Evolutionary conservation across 176 grass and related monocot genomes (phyloP).

Genomic region (Triticum timopheevii): DNA sequence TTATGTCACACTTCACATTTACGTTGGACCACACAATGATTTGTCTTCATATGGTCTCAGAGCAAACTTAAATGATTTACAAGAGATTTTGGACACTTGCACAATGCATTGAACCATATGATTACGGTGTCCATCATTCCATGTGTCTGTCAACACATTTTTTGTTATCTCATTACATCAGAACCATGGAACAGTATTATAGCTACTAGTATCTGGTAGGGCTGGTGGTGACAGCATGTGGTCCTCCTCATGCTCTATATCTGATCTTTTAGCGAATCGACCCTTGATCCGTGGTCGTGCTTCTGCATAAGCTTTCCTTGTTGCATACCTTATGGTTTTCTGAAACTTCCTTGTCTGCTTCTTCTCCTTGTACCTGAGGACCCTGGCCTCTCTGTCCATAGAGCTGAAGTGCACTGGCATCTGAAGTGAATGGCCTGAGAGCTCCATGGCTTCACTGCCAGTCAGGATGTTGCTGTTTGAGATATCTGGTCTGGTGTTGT

Average conservation of each 20-base stretch:
- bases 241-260: constrained; percentile 42
- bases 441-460: not conserved
- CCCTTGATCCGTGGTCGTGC: constrained; percentile 58
- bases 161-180: constrained; percentile 23
- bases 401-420: constrained; percentile 36
- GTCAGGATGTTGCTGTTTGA: constrained; percentile 36
- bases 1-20: not conserved
- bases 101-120: constrained; percentile 1
- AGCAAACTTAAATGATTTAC: not conserved
- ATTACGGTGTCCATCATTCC: not conserved
- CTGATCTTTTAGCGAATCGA: constrained; percentile 62
- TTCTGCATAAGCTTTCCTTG: constrained; percentile 63
- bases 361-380: constrained; percentile 66
- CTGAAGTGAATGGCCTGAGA: constrained; percentile 19
- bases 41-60: not conserved
- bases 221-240: constrained; percentile 31
- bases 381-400: constrained; percentile 50
- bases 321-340: constrained; percentile 57
- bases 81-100: not conserved
- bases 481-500: constrained; percentile 30
- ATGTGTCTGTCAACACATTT: constrained; percentile 18
- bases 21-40: not conserved
- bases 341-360: constrained; percentile 46
- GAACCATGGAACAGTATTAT: constrained; percentile 36
- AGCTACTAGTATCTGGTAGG: constrained; percentile 21